These are phyloP conservation scores for Blastobotrys chiropterorum DNA, from an alignment of 805 yeast genomes.

Conservation along the genomic window DNA sequence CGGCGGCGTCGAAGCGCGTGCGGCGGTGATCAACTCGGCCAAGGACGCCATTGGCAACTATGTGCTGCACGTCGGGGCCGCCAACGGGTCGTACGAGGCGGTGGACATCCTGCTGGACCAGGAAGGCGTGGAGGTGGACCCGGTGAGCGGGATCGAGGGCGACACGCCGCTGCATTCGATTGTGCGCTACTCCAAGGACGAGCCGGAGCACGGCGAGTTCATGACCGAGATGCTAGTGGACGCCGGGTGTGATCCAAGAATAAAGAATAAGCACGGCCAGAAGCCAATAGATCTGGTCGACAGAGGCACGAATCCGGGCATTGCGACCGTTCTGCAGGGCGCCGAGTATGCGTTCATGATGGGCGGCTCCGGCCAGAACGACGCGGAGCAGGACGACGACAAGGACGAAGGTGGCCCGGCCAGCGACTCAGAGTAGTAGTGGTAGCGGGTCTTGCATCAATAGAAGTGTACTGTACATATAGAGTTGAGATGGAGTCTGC, in stretches of 20 bases:
- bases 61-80: constrained; percentile 75
- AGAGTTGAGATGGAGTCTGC: not conserved
- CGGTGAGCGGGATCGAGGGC: constrained; percentile 60
- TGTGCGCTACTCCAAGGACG: constrained; percentile 66
- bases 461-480: not conserved
- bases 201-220: constrained; percentile 79
- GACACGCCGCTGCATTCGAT: constrained; percentile 90
- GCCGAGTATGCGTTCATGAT: constrained; percentile 63
- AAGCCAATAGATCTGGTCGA: constrained; percentile 69
- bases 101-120: constrained; percentile 76
- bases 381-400: constrained; percentile 20
- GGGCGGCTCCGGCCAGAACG: constrained; percentile 21
- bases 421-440: constrained; percentile 8
- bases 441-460: not conserved
- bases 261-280: constrained; percentile 52
- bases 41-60: constrained; percentile 74
- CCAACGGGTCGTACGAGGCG: constrained; percentile 78
- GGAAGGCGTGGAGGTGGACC: constrained; percentile 88
- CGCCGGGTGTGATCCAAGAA: constrained; percentile 79
- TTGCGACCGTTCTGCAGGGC: constrained; percentile 61
- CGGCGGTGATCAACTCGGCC: constrained; percentile 58
- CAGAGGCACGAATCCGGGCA: constrained; percentile 40
- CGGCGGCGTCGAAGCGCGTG: constrained; percentile 25
- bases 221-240: constrained; percentile 77
- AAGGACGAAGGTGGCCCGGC: constrained; percentile 15